Conservation (phyloP, 371 early-diverging fungal species). For the Apophysomyces sp. region DNA sequence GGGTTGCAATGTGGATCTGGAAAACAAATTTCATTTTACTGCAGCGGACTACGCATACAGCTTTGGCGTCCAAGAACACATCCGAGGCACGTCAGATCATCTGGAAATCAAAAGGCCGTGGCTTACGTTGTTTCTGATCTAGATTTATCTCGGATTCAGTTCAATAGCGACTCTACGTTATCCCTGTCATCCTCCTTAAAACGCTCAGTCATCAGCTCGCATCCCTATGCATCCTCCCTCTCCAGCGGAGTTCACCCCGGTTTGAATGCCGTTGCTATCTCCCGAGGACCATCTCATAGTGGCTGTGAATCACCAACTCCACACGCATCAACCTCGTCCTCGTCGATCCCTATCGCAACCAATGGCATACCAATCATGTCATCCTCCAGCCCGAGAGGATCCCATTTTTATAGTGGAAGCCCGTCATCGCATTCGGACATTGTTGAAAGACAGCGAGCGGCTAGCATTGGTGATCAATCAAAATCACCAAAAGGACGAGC, state of each 20-base stretch:
- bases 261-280: slow-evolving; percentile 21
- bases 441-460: slow-evolving; percentile 27
- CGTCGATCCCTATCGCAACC: slow-evolving; percentile 17
- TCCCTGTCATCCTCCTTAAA: slow-evolving; percentile 34
- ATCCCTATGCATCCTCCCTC: slow-evolving; percentile 35
- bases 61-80: slow-evolving; percentile 36
- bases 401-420: slow-evolving; percentile 23
- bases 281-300: slow-evolving; percentile 36
- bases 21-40: slow-evolving; percentile 36
- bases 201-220: slow-evolving; percentile 18
- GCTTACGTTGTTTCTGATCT: not conserved
- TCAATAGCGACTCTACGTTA: slow-evolving; percentile 36
- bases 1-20: slow-evolving; percentile 48
- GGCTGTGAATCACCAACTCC: slow-evolving; percentile 40
- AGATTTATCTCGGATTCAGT: slow-evolving; percentile 37
- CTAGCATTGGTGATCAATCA: slow-evolving; percentile 26
- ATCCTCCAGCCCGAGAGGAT: slow-evolving; percentile 21
- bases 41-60: slow-evolving; percentile 50
- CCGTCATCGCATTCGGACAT: slow-evolving; percentile 24
- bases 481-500: not conserved
- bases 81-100: slow-evolving; percentile 32
- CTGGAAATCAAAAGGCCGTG: not conserved
- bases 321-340: slow-evolving; percentile 48
- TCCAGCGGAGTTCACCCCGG: slow-evolving; percentile 23
- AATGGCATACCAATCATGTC: slow-evolving; percentile 12